Conservation (phyloP, 352 stramenopile genomes). For the Phytophthora fragariae region DNA sequence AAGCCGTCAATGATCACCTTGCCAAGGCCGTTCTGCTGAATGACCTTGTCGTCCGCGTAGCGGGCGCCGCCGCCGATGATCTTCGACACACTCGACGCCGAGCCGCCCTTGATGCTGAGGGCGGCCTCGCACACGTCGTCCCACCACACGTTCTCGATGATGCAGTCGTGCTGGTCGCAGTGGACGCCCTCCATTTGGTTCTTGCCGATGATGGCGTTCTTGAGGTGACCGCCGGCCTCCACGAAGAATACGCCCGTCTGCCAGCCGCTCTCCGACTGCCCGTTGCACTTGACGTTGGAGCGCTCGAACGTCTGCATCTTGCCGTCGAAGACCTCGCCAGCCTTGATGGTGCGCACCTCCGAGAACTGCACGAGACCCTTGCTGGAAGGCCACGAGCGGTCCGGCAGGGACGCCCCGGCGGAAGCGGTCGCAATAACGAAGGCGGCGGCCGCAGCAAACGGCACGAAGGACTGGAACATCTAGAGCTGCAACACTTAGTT, state of each 20-base stretch:
- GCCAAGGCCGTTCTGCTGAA: constrained; percentile 14
- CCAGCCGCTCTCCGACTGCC: constrained; percentile 10
- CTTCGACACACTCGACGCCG: constrained; percentile 20
- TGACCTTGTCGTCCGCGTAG: constrained; percentile 46
- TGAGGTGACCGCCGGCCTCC: constrained; percentile 8
- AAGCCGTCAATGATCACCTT: constrained; percentile 7
- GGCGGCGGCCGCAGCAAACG: constrained; percentile 13
- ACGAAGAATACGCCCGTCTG: constrained; percentile 13
- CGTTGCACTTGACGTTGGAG: constrained; percentile 8
- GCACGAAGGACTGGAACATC: constrained; percentile 20
- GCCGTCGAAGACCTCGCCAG: constrained; percentile 15
- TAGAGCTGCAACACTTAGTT: too few species aligned
- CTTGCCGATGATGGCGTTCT: constrained; percentile 4
- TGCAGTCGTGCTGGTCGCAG: constrained; percentile 3
- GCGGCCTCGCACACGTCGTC: constrained; percentile 32
- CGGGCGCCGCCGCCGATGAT: constrained; percentile 40
- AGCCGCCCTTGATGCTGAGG: constrained; percentile 31
- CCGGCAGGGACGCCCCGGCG: constrained; percentile 21
- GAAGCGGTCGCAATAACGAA: constrained; percentile 11
- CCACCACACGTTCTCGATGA: constrained; percentile 4
- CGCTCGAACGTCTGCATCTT: constrained; percentile 20
- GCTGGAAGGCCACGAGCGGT: constrained; percentile 26
- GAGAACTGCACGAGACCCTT: constrained; percentile 23
- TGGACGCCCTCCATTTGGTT: constrained; percentile 5
- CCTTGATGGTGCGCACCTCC: constrained; percentile 15